These are phyloP conservation scores for Eucalyptus guilfoylei DNA, from an alignment of 345 rosid species.

Conservation along the genomic window DNA sequence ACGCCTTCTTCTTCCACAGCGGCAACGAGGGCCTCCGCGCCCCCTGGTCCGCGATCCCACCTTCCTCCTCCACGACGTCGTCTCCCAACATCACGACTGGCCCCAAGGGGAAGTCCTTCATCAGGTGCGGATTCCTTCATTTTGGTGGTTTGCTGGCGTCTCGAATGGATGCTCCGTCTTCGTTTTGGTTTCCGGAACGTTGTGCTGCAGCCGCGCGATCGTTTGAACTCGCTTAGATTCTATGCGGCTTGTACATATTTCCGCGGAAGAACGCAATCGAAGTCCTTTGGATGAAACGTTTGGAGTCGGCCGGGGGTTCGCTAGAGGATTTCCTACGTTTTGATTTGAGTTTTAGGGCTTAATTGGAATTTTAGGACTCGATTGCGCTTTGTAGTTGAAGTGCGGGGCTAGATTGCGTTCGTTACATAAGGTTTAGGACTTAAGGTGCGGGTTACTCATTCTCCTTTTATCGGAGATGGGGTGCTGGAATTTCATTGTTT, in stretches of 20 bases:
- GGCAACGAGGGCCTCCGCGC: conserved; percentile 88
- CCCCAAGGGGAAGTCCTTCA: conserved; percentile 45
- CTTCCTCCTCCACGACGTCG: not conserved
- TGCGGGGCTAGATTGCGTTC: not conserved
- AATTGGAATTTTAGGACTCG: not conserved
- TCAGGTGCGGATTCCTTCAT: no score
- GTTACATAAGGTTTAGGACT: not conserved
- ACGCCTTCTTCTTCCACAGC: conserved; percentile 81
- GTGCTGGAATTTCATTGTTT: not conserved
- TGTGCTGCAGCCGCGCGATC: not conserved
- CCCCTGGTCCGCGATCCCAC: conserved; percentile 23
- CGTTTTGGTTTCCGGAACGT: not conserved
- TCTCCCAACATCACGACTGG: conserved; percentile 10
- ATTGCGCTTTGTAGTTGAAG: not conserved
- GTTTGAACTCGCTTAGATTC: not conserved
- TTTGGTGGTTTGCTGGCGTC: not conserved
- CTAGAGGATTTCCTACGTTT: not conserved
- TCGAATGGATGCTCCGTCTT: not conserved
- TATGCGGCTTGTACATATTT: not conserved
- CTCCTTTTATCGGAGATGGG: not conserved
- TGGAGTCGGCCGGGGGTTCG: not conserved
- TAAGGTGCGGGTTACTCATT: not conserved
- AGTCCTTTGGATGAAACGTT: not conserved
- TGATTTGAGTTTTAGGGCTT: not conserved
- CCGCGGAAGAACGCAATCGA: not conserved